phyloP scores from a whole-genome alignment of 2,329 filamentous ascomycete genomes.

The Penicillium occitanis region DNA sequence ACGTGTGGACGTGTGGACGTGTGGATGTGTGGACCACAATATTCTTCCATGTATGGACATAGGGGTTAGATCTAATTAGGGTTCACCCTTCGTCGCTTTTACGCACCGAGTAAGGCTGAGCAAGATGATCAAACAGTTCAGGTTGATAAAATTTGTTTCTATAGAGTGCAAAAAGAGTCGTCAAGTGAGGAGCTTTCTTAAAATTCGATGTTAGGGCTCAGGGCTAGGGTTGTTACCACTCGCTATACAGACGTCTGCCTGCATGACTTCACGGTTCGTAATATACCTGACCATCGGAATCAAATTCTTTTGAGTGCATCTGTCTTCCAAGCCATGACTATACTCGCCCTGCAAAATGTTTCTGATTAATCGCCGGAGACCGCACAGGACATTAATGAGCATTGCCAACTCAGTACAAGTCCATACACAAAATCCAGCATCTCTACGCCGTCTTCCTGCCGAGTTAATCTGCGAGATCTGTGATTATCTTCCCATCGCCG shows the following conservation, averaged over 20 bases:
- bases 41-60: too few relatives aligned
- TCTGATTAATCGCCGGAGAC: background rate
- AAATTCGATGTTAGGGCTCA: background rate
- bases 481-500: background rate
- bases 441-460: constrained; percentile 11
- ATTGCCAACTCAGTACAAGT: constrained; percentile 8
- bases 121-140: background rate
- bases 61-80: too few relatives aligned
- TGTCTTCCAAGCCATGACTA: background rate
- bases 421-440: constrained; percentile 6
- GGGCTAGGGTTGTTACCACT: background rate
- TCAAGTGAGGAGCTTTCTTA: background rate
- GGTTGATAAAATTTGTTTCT: background rate
- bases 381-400: background rate
- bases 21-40: too few relatives aligned
- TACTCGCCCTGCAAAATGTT: background rate
- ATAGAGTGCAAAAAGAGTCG: background rate
- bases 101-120: background rate
- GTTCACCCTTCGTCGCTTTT: background rate
- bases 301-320: background rate
- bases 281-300: background rate
- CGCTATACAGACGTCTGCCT: background rate
- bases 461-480: constrained; percentile 13
- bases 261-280: background rate
- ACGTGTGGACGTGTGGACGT: too few relatives aligned